These are phyloP conservation scores for Didymella keratinophila DNA, from an alignment of 2,329 filamentous ascomycete species.

Conservation along the genomic window DNA sequence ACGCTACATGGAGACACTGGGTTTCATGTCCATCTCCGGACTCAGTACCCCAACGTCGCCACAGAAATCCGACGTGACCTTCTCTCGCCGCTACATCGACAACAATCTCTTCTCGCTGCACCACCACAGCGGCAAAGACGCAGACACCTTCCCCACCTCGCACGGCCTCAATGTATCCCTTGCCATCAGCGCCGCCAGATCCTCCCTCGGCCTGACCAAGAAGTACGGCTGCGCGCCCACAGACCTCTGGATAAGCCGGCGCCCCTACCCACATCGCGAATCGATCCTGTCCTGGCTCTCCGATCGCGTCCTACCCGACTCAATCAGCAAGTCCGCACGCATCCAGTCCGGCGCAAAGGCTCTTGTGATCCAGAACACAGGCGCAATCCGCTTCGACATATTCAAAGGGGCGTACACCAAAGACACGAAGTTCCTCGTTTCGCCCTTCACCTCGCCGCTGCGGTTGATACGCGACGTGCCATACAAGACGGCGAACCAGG, in stretches of 20 bases:
- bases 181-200: constrained; percentile 74
- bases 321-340: constrained; percentile 59
- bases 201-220: constrained; percentile 74
- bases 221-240: constrained; percentile 83
- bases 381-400: constrained; percentile 92
- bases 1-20: constrained; percentile 93
- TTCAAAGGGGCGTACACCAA: constrained; percentile 91
- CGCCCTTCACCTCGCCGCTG: constrained; percentile 84
- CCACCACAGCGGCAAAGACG: constrained; percentile 78
- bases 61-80: constrained; percentile 58
- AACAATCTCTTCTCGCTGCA: constrained; percentile 88
- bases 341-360: constrained; percentile 64
- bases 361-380: constrained; percentile 84
- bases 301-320: constrained; percentile 74
- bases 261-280: constrained; percentile 73
- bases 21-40: constrained; percentile 87
- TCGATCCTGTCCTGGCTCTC: constrained; percentile 87
- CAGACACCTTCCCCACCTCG: constrained; percentile 76
- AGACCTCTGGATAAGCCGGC: constrained; percentile 81
- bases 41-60: constrained; percentile 50
- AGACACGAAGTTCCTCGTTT: constrained; percentile 85
- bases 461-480: constrained; percentile 81
- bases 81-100: constrained; percentile 86
- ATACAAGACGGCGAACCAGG: constrained; percentile 74
- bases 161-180: constrained; percentile 75